phyloP scores from a whole-genome alignment of 75 land plant genomes.

The Sequoia sempervirens region DNA sequence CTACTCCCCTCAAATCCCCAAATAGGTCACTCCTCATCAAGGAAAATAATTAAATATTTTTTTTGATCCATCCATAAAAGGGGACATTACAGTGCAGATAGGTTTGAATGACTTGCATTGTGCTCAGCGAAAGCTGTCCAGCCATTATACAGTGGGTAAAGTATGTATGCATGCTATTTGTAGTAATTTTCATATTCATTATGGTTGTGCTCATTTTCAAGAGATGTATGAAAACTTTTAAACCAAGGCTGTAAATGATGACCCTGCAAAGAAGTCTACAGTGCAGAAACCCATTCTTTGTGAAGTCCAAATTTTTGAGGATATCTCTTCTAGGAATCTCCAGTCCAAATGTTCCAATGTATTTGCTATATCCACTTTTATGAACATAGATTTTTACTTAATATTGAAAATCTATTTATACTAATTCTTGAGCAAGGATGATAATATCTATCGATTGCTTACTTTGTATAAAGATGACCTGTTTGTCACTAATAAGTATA shows the following conservation, averaged over 20 bases:
- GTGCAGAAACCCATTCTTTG: neutral
- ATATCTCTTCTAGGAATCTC: neutral
- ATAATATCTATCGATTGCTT: too few relatives aligned
- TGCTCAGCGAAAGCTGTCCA: neutral
- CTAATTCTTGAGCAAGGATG: neutral
- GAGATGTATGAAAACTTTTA: neutral
- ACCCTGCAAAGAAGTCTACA: neutral
- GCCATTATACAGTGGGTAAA: neutral
- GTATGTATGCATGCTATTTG: neutral
- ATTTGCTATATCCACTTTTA: neutral
- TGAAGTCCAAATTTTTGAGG: neutral
- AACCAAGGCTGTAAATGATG: neutral
- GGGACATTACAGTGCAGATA: too few relatives aligned
- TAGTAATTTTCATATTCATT: neutral
- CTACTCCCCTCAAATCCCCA: too few relatives aligned
- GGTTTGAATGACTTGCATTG: neutral
- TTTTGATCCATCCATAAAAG: too few relatives aligned
- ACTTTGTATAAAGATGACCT: neutral
- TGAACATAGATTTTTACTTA: neutral
- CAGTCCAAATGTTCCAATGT: neutral
- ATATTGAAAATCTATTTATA: neutral
- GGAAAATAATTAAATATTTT: too few relatives aligned
- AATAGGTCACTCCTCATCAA: too few relatives aligned
- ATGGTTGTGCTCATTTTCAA: neutral
- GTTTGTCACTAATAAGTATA: too few relatives aligned